Base-by-base conservation (phyloP, 2,329 filamentous ascomycete genomes). In the Xylariales sp. region DNA sequence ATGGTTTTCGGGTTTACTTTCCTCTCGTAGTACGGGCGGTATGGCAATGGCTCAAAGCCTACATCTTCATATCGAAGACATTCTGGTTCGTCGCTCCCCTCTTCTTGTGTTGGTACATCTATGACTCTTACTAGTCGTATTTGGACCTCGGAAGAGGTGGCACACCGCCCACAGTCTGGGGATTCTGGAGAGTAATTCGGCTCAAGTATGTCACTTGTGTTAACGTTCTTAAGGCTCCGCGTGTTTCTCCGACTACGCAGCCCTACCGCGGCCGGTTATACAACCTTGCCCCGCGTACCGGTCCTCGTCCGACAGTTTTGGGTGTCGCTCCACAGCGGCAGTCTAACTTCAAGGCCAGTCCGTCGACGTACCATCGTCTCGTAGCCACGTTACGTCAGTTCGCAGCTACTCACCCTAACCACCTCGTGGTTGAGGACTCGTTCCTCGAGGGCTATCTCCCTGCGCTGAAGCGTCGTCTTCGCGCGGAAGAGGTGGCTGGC, bases 321-420 rank as follows among this genome's bases (percentile, higher is more conserved):
- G 46, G 46, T 1, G 40, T 44, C 2, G 47, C 46, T 2, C 47
- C 46, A 2, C 43, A 50, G 32, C 32, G 46, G 1, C 43, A 48
- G 28, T 20, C 36, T 8, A 25, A 42, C 29, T 36, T 32, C 14
- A 31, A 38, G 14, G 38, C 43, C 3, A 35, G 45, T 1, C 47
- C 47, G 4, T 46, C 45, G 29, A 48, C 22, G 5, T 20, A 27
- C 33, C 14, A 14, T 14, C 35, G 20, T 3, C 38, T 46, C 9
- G 42, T 42, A n/a, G 7, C 14, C 2, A 10, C 46, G 3, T 29
- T 43, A 29, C 9, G 5, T 2, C 31, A 39, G 3, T 21, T 46
- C n/a, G 38, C 42, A 1, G 11, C 12, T 4, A n/a, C 21, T 4
- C 15, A 32, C 14, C 4, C 14, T 1, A 24, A 43, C 5, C 19